Evolutionary conservation across 169 alveolate species (phyloP).

Genomic region (Eimeria nieschulzi): DNA sequence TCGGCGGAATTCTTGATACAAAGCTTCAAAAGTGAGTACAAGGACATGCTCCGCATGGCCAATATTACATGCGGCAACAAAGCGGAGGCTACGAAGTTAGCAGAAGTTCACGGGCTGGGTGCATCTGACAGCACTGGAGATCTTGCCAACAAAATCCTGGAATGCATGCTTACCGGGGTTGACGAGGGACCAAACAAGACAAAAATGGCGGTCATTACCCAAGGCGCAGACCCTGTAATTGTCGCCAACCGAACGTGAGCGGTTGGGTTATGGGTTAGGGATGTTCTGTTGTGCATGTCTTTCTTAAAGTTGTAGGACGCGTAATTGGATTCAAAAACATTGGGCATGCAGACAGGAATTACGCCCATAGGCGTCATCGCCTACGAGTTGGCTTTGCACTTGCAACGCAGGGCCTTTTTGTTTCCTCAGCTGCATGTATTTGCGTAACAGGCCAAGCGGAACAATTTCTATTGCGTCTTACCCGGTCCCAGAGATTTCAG

Average conservation of each 20-base stretch:
- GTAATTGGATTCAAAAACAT: no score
- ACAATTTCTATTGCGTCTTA: not conserved
- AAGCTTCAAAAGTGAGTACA: conserved; percentile 74
- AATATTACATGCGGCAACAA: conserved; percentile 84
- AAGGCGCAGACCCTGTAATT: conserved; percentile 61
- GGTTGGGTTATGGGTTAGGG: not conserved
- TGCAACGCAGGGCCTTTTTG: no score
- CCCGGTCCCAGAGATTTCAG: conserved; percentile 8
- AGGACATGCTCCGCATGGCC: conserved; percentile 69
- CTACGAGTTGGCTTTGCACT: no score
- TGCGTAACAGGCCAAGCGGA: conserved; percentile 30
- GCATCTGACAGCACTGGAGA: conserved; percentile 15
- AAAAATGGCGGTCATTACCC: conserved; percentile 62
- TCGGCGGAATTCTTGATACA: conserved; percentile 84
- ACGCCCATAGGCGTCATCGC: no score
- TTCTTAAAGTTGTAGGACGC: no score
- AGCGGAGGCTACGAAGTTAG: conserved; percentile 80
- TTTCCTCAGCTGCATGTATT: no score
- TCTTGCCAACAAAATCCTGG: not conserved
- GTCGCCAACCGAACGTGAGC: conserved; percentile 18
- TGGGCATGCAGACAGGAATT: no score
- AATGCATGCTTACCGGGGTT: not conserved
- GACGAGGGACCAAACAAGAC: not conserved
- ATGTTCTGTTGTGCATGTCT: not conserved
- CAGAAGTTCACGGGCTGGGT: conserved; percentile 72